Evolutionary conservation across 73 alveolate species (phyloP).

Genomic region (Effrenium voratum): DNA sequence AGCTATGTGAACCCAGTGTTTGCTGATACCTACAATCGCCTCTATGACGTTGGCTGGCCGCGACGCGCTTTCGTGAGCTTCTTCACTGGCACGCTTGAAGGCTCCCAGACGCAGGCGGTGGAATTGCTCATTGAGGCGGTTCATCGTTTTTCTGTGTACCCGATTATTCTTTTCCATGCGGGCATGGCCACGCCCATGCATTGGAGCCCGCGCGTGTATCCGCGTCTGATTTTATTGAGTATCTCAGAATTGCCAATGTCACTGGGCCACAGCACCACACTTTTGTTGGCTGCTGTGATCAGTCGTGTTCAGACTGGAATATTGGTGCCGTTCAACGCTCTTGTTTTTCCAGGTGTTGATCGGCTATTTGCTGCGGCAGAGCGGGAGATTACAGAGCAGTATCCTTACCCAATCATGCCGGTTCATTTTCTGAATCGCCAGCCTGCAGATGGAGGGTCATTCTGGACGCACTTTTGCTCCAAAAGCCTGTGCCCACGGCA

Average conservation of each 20-base stretch:
- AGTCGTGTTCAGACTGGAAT: constrained; percentile 57
- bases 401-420: constrained; percentile 76
- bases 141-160: constrained; percentile 71
- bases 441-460: constrained; percentile 21
- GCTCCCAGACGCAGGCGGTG: constrained; percentile 22
- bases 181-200: constrained; percentile 71
- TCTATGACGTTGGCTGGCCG: constrained; percentile 27
- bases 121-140: constrained; percentile 51
- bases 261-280: constrained; percentile 2
- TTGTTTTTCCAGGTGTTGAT: constrained; percentile 61
- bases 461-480: constrained; percentile 22
- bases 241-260: constrained; percentile 20
- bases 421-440: constrained; percentile 42
- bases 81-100: constrained; percentile 55
- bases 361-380: constrained; percentile 2
- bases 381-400: neutral
- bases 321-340: constrained; percentile 18
- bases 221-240: constrained; percentile 42
- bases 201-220: constrained; percentile 48
- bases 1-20: neutral
- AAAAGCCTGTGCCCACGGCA: neutral
- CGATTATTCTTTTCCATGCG: constrained; percentile 43
- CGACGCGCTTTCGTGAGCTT: constrained; percentile 58
- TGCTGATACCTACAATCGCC: constrained; percentile 14
- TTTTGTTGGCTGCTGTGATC: constrained; percentile 30